Percentiles rank a stretch among this genome's conserved stretches.
These are phyloP conservation scores for Canariomyces notabilis DNA, from an alignment of 2,329 filamentous ascomycete genomes.

Conservation along the genomic window DNA sequence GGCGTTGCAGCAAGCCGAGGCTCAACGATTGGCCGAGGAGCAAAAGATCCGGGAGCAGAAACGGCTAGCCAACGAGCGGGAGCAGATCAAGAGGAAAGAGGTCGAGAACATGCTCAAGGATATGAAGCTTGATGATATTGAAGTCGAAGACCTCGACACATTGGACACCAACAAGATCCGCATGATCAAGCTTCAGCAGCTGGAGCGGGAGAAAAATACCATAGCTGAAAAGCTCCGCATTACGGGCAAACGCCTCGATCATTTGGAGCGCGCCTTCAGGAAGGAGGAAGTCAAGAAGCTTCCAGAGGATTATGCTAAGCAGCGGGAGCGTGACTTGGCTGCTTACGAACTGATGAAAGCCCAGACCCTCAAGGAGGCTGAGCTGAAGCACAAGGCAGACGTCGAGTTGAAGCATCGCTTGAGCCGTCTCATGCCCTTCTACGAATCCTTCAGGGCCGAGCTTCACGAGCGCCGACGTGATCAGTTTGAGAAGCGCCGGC, in stretches of 20 bases:
- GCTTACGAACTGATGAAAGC: constrained; percentile 75
- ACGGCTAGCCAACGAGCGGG: constrained; percentile 78
- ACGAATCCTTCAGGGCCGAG: constrained; percentile 76
- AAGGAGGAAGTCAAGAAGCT: constrained; percentile 94
- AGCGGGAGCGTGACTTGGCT: constrained; percentile 71
- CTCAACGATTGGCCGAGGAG: constrained; percentile 83
- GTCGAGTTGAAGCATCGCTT: constrained; percentile 93
- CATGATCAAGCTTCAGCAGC: constrained; percentile 87
- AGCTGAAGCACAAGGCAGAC: constrained; percentile 86
- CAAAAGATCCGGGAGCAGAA: constrained; percentile 85
- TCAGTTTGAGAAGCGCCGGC: constrained; percentile 92
- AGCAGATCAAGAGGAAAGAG: constrained; percentile 87
- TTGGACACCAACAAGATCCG: constrained; percentile 87
- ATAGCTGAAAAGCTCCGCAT: constrained; percentile 85
- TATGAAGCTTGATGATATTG: constrained; percentile 80
- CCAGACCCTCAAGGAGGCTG: constrained; percentile 72
- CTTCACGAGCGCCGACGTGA: constrained; percentile 85
- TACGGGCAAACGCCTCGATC: constrained; percentile 92
- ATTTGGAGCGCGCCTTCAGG: constrained; percentile 93
- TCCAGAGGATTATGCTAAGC: constrained; percentile 74
- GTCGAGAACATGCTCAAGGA: constrained; percentile 89
- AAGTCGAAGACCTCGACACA: constrained; percentile 74
- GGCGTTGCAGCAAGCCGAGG: constrained; percentile 84
- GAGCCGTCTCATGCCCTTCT: constrained; percentile 73
- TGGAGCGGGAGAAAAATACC: constrained; percentile 97